Conservation (phyloP, 1,284 basidiomycete species). For the Sanguinoderma infundibulare region DNA sequence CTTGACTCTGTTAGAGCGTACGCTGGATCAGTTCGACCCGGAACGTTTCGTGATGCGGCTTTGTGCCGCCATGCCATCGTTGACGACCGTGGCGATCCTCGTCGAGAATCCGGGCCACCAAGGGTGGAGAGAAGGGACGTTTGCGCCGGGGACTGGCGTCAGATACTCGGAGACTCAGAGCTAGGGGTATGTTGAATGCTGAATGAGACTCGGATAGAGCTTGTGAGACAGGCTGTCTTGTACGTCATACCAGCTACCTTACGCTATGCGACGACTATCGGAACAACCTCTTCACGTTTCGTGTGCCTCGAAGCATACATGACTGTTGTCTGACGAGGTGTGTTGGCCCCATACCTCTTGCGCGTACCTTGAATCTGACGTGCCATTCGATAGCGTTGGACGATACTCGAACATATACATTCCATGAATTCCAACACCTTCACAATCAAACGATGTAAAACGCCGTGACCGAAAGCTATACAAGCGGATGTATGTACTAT, state of each 20-base stretch:
- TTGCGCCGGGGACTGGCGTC: no score
- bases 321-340: constrained; percentile 75
- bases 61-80: no score
- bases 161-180: constrained; percentile 57
- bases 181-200: no score
- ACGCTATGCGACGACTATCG: constrained; percentile 76
- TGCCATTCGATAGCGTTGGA: constrained; percentile 55
- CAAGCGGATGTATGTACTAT: neutral
- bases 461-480: neutral
- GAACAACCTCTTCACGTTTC: constrained; percentile 67
- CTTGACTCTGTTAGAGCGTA: no score
- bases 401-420: constrained; percentile 71
- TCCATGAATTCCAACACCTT: constrained; percentile 22
- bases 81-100: no score
- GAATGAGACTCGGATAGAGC: no score
- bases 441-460: no score
- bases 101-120: no score
- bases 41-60: no score
- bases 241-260: constrained; percentile 54
- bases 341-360: constrained; percentile 31
- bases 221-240: neutral
- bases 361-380: neutral
- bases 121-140: no score
- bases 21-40: no score
- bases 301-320: constrained; percentile 67